phyloP scores from a whole-genome alignment of 352 stramenopile species.

The Globisporangium spinosum region DNA sequence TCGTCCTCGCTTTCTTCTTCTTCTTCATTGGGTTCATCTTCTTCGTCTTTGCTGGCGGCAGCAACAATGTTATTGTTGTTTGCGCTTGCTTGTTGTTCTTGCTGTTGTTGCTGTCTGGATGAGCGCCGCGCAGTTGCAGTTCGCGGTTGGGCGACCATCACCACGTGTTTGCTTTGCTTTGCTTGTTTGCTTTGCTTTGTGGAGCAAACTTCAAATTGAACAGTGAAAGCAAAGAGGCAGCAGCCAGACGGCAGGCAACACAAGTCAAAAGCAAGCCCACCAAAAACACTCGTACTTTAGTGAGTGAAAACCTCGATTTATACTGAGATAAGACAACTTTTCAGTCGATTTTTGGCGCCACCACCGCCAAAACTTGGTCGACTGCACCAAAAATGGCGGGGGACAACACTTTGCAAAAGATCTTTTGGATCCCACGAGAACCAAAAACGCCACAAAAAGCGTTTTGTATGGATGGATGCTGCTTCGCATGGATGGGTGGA shows the following conservation, averaged over 20 bases:
- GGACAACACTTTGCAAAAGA: background rate
- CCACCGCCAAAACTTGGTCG: background rate
- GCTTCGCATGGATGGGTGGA: too few relatives aligned
- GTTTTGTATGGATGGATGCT: too few relatives aligned
- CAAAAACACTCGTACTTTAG: background rate
- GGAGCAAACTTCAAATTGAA: constrained; percentile 16
- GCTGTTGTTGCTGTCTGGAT: background rate
- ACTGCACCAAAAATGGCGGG: constrained; percentile 11
- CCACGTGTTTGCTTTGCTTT: background rate
- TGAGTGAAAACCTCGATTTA: background rate
- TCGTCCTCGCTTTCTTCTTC: constrained; percentile 8
- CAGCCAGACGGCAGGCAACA: background rate
- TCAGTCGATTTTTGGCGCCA: background rate
- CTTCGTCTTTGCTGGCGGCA: background rate
- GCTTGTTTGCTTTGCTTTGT: background rate
- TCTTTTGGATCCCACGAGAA: background rate
- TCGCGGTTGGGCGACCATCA: background rate
- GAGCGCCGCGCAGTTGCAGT: constrained; percentile 6
- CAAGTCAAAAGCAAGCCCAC: background rate
- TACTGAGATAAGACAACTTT: constrained; percentile 7
- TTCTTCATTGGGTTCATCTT: constrained; percentile 16
- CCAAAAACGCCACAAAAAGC: background rate
- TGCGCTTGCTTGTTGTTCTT: background rate
- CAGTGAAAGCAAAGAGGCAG: background rate
- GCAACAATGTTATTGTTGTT: constrained; percentile 10